phyloP scores from a whole-genome alignment of 2,329 filamentous ascomycete species.

The Fusarium sp. region DNA sequence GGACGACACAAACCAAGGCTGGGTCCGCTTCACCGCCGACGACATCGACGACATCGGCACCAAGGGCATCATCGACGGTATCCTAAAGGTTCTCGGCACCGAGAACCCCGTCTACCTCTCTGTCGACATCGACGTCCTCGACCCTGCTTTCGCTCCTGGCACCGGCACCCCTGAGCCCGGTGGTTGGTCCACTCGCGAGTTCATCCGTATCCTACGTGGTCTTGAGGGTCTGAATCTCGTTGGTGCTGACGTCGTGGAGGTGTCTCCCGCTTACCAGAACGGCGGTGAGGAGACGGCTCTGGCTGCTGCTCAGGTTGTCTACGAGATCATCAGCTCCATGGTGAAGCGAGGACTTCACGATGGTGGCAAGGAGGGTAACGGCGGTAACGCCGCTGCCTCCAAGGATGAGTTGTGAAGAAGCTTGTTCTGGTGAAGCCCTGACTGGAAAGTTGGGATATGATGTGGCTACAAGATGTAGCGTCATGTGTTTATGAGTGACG shows the following conservation, averaged over 20 bases:
- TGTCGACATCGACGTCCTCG: constrained; percentile 87
- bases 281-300: constrained; percentile 85
- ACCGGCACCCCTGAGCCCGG: constrained; percentile 93
- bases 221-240: constrained; percentile 88
- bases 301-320: constrained; percentile 87
- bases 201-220: constrained; percentile 86
- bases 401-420: constrained; percentile 57
- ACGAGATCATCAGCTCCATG: constrained; percentile 86
- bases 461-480: neutral
- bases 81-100: constrained; percentile 80
- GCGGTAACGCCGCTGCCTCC: constrained; percentile 35
- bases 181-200: constrained; percentile 90
- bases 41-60: constrained; percentile 89
- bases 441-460: neutral
- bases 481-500: constrained; percentile 28
- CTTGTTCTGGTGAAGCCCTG: no score
- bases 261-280: constrained; percentile 87
- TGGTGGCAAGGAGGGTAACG: constrained; percentile 55
- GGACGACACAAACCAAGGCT: constrained; percentile 82
- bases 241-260: constrained; percentile 90
- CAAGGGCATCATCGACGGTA: constrained; percentile 77
- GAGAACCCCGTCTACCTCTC: constrained; percentile 86
- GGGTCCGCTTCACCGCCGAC: constrained; percentile 83
- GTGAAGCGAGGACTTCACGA: constrained; percentile 68
- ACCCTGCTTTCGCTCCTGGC: constrained; percentile 77